Percentiles rank a stretch among this genome's conserved stretches.
Evolutionary conservation across 192 early-diverging fungal species (phyloP).

Genomic region (Phlyctochytrium bullatum): DNA sequence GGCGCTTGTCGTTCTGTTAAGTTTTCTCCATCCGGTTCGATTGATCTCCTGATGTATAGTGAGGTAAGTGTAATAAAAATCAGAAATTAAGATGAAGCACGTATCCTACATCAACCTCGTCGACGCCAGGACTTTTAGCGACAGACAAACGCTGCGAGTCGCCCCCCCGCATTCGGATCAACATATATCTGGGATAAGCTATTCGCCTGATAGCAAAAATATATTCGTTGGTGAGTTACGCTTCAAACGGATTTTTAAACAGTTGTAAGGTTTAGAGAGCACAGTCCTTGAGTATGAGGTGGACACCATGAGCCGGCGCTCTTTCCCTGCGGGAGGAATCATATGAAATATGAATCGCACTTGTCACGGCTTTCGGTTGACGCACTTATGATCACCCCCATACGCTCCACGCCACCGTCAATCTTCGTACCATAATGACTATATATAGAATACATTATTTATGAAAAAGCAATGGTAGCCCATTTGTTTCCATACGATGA

Average conservation of each 20-base stretch:
- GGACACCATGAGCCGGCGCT: slow-evolving; percentile 72
- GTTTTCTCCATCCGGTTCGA: slow-evolving; percentile 83
- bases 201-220: slow-evolving; percentile 77
- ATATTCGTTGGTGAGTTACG: slow-evolving; percentile 79
- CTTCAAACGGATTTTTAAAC: neutral
- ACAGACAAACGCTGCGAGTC: slow-evolving; percentile 77
- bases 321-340: slow-evolving; percentile 77
- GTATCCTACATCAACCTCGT: slow-evolving; percentile 86
- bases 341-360: slow-evolving; percentile 48
- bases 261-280: slow-evolving; percentile 67
- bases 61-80: slow-evolving; percentile 36
- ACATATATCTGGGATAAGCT: slow-evolving; percentile 83
- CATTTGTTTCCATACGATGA: no score
- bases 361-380: no score
- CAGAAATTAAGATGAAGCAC: slow-evolving; percentile 39
- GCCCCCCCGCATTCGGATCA: slow-evolving; percentile 62
- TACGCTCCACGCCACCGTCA: no score
- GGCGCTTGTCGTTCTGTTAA: slow-evolving; percentile 87
- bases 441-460: no score
- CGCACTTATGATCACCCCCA: no score
- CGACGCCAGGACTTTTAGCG: slow-evolving; percentile 84
- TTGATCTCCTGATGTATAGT: slow-evolving; percentile 83
- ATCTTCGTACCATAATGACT: no score
- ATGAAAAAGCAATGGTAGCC: no score
- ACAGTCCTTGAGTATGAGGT: slow-evolving; percentile 80